Evolutionary conservation across 371 early-diverging fungal species (phyloP), one percentile per base, ranked within the genome.

Genomic region (Mortierella sp.): DNA sequence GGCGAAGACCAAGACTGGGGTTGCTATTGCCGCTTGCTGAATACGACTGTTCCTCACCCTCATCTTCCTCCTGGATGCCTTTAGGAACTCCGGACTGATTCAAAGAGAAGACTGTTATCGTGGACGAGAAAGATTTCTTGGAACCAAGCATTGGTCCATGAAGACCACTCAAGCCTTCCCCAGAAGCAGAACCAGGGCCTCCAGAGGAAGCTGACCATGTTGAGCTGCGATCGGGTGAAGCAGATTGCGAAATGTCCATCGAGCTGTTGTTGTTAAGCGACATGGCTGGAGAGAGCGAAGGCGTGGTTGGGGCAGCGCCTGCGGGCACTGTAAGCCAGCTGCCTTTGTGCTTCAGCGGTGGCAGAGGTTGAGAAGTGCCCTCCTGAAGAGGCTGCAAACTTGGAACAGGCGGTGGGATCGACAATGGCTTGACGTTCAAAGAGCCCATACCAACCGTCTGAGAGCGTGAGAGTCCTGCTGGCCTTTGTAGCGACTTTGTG

Each of bases 261-360:
- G 63, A 23, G 34, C 34, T 34, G 1, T 51, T 31, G 54, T 30
- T 48, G 26, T 24, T 47, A 42, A 58, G 45, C 14, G 72, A 65
- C 61, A 65, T 47, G 34, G 61, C 38, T 2, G 71, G 60, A 23
- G 71, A 71, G 28, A 45, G 41, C 10, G 60, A 39, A n/a, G 51
- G 61, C 14, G 45, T 21, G 7, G 46, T 21, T 3, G 46, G 30
- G 21, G 34, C 42, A 24, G 52, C 49, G 16, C 58, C 50, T 14
- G 27, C 58, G 2, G 72, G 72, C 2, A 71, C 72, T 2, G 72
- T 71, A 56, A 71, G 24, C 72, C 72, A 71, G 39, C 72, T 60
- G 13, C 61, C 56, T 18, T 71, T 64, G 39, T 56, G 46, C 10
- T 34, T 31, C 41, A 64, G 27, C 8, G 64, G 57, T 23, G 38